phyloP scores from a whole-genome alignment of 768 basidiomycete species.

The Naematelia aurantialba region DNA sequence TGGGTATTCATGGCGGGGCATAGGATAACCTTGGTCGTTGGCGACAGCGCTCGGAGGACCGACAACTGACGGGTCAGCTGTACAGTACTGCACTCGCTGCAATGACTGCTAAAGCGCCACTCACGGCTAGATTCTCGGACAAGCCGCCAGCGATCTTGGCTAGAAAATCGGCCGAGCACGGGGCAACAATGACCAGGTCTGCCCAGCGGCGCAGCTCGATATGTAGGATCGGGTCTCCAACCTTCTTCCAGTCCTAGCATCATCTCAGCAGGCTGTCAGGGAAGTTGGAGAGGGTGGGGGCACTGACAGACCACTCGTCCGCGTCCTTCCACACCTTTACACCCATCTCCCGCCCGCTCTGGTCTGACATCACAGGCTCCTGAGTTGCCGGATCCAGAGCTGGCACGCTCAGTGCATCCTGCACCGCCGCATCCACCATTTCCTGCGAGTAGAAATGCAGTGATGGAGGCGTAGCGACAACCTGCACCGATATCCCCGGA shows the following conservation, averaged over 20 bases:
- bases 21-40: slow-evolving; percentile 78
- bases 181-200: slow-evolving; percentile 88
- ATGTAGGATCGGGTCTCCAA: slow-evolving; percentile 90
- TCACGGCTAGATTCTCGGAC: slow-evolving; percentile 75
- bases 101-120: too few species aligned
- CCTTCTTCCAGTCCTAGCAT: slow-evolving; percentile 63
- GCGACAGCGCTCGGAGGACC: slow-evolving; percentile 74
- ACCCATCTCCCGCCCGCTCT: slow-evolving; percentile 44
- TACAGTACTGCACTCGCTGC: not conserved
- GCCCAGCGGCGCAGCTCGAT: slow-evolving; percentile 85
- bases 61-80: slow-evolving; percentile 52
- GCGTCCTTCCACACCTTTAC: slow-evolving; percentile 79
- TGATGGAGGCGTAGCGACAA: slow-evolving; percentile 74
- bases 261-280: not conserved
- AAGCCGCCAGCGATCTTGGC: slow-evolving; percentile 83
- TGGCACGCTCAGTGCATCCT: not conserved
- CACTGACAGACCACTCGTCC: slow-evolving; percentile 85
- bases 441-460: slow-evolving; percentile 67
- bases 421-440: slow-evolving; percentile 22
- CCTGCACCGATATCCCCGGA: slow-evolving; percentile 68
- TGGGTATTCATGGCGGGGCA: slow-evolving; percentile 99
- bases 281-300: not conserved
- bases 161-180: slow-evolving; percentile 94
- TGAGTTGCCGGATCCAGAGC: not conserved
- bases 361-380: not conserved